Evolutionary conservation across 495 filamentous ascomycete genomes (phyloP).

Genomic region (Aspergillus ellipticus): DNA sequence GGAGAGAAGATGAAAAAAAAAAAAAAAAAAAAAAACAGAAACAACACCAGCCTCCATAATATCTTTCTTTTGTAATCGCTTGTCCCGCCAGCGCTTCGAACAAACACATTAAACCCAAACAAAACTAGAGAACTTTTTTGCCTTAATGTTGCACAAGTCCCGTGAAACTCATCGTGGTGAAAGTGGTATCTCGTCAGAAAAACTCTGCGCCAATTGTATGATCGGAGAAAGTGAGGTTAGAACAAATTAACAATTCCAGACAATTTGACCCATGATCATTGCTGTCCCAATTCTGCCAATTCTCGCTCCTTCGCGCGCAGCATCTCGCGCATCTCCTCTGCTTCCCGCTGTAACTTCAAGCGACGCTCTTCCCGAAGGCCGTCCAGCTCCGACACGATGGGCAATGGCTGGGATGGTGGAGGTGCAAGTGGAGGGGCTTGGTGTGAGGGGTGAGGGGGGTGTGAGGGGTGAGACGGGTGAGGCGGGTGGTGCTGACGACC

Average conservation of each 20-base stretch:
- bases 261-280: constrained; percentile 10
- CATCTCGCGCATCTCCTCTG: constrained; percentile 70
- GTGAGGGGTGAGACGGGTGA: constrained; percentile 24
- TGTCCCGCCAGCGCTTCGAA: constrained; percentile 21
- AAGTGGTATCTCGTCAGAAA: constrained; percentile 23
- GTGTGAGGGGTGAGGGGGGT: constrained; percentile 22
- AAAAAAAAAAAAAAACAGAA: not conserved
- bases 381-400: constrained; percentile 48
- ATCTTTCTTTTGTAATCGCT: constrained; percentile 16
- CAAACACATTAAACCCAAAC: constrained; percentile 9
- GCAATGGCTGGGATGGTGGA: constrained; percentile 28
- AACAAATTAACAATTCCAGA: not conserved
- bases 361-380: constrained; percentile 58
- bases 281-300: constrained; percentile 59
- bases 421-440: constrained; percentile 15
- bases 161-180: constrained; percentile 1
- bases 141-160: constrained; percentile 9
- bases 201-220: constrained; percentile 19
- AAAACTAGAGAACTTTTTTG: constrained; percentile 11
- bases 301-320: constrained; percentile 76
- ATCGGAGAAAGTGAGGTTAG: not conserved
- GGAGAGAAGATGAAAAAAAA: not conserved
- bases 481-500: constrained; percentile 25
- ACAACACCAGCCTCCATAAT: constrained; percentile 2
- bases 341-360: constrained; percentile 65